Percentiles rank a stretch among this genome's conserved stretches.
Evolutionary conservation across 2,329 filamentous ascomycete species (phyloP).

Genomic region (Pezicula neosporulosa): DNA sequence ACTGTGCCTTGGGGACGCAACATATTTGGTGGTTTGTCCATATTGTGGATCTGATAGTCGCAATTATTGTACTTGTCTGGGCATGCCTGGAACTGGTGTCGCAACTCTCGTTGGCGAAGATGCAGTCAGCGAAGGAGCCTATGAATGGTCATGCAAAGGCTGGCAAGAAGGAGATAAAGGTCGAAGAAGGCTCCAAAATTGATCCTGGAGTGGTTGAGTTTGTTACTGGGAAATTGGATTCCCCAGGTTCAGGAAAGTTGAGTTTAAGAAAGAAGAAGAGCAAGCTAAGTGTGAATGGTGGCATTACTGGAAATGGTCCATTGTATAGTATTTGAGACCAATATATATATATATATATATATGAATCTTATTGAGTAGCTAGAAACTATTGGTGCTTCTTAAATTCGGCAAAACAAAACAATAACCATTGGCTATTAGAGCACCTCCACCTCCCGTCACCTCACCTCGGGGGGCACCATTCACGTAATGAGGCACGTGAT

Average conservation of each 20-base stretch:
- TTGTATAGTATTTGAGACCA: too few relatives aligned
- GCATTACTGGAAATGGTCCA: background rate
- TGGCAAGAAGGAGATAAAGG: background rate
- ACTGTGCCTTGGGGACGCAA: slow-evolving; percentile 78
- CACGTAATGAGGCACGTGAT: too few relatives aligned
- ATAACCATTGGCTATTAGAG: too few relatives aligned
- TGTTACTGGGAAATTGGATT: background rate
- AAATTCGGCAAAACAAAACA: too few relatives aligned
- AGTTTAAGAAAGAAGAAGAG: background rate
- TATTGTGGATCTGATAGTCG: slow-evolving; percentile 51
- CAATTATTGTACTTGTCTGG: background rate
- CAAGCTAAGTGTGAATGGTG: background rate
- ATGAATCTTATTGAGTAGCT: too few relatives aligned
- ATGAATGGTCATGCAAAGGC: background rate
- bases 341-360: too few relatives aligned
- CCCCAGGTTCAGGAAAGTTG: background rate
- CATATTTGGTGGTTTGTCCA: slow-evolving; percentile 95
- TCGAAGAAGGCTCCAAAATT: background rate
- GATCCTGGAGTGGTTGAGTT: background rate
- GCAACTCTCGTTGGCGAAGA: too few relatives aligned
- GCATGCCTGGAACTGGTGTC: background rate
- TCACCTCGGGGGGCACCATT: too few relatives aligned
- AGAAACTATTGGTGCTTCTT: too few relatives aligned
- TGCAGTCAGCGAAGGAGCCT: background rate
- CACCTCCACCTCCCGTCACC: too few relatives aligned